phyloP scores from a whole-genome alignment of 176 grass and related monocot genomes.

The Canna indica region DNA sequence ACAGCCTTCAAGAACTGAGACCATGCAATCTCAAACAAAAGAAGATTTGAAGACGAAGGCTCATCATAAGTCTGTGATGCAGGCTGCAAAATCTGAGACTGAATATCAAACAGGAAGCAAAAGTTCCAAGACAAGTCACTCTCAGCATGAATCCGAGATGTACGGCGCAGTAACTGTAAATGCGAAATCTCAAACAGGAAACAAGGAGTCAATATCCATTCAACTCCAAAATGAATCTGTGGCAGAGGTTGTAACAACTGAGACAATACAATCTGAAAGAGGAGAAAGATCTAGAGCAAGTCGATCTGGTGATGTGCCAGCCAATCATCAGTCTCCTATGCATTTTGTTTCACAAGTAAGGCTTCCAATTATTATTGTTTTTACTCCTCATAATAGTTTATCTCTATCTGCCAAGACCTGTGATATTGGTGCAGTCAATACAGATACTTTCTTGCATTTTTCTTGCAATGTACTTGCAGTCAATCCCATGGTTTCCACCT shows the following conservation, averaged over 20 bases:
- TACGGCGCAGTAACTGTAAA: too few species aligned
- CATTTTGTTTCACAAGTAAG: slow-evolving; percentile 77
- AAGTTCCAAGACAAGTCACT: neutral
- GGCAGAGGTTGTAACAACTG: too few species aligned
- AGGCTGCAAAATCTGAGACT: neutral
- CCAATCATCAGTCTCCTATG: slow-evolving; percentile 44
- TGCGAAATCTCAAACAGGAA: too few species aligned
- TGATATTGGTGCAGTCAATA: neutral
- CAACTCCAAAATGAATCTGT: too few species aligned
- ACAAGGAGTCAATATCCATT: too few species aligned
- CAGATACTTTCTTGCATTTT: neutral
- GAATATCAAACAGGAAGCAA: neutral
- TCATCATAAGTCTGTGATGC: neutral
- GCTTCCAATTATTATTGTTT: neutral
- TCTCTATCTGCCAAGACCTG: neutral
- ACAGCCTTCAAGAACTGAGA: slow-evolving; percentile 14
- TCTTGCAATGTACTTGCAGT: neutral
- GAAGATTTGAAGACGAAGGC: slow-evolving; percentile 2
- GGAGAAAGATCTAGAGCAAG: neutral
- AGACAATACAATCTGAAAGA: too few species aligned
- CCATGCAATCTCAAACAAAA: slow-evolving; percentile 2
- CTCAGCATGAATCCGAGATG: too few species aligned
- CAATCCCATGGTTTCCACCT: too few species aligned
- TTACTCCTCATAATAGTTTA: neutral
- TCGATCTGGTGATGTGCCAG: slow-evolving; percentile 29